These are phyloP conservation scores for Ophiostoma sp. DNA, from an alignment of 2,329 filamentous ascomycete genomes.

Conservation along the genomic window DNA sequence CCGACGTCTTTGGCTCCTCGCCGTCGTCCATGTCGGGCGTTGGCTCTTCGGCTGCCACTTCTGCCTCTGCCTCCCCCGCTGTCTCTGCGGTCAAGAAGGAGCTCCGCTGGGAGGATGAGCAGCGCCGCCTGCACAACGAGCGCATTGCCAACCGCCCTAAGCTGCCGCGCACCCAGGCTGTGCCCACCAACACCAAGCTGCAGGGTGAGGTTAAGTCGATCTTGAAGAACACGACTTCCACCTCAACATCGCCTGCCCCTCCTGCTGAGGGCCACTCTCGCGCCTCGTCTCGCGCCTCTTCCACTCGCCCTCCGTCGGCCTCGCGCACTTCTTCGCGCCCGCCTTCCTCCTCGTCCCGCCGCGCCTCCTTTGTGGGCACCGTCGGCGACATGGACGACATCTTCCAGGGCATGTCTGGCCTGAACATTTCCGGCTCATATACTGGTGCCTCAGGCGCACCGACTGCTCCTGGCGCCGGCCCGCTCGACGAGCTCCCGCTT, in stretches of 20 bases:
- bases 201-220: conserved; percentile 36
- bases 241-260: conserved; percentile 4
- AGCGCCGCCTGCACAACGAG: conserved; percentile 36
- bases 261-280: conserved; percentile 1
- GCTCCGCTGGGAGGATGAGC: conserved; percentile 37
- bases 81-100: conserved; percentile 31
- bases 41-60: conserved; percentile 6
- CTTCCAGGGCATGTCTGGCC: conserved; percentile 23
- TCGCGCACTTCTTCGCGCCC: conserved; percentile 12
- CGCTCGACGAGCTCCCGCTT: background rate
- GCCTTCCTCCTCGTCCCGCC: conserved; percentile 18
- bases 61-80: conserved; percentile 25
- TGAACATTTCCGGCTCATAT: conserved; percentile 21
- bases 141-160: conserved; percentile 36
- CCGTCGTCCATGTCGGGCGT: conserved; percentile 25
- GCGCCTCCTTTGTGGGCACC: conserved; percentile 18
- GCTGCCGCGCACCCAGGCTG: conserved; percentile 27
- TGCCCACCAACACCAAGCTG: conserved; percentile 24
- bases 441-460: background rate
- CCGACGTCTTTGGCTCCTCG: conserved; percentile 28
- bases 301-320: conserved; percentile 6
- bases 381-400: conserved; percentile 15
- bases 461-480: conserved; percentile 22
- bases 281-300: conserved; percentile 4
- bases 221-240: conserved; percentile 34